Conservation (phyloP, 2,329 filamentous ascomycete genomes). For the Xylariaceae sp. region DNA sequence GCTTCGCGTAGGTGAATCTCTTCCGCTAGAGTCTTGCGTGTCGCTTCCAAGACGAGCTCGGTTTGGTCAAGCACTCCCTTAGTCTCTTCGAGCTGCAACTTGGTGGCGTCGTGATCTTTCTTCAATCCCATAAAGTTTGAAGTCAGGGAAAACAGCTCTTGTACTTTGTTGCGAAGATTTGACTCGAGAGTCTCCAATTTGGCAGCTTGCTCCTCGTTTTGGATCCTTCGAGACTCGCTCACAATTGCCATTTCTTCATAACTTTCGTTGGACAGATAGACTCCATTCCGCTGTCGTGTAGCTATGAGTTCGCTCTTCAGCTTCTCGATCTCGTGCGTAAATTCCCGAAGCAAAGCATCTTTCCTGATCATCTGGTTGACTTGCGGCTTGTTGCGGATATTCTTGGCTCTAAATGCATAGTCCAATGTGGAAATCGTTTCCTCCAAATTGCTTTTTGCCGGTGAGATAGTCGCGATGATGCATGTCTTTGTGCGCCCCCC, state of each 20-base stretch:
- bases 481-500: slow-evolving; percentile 96
- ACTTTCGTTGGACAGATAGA: slow-evolving; percentile 83
- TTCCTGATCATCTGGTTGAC: slow-evolving; percentile 90
- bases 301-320: slow-evolving; percentile 91
- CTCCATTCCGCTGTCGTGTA: slow-evolving; percentile 88
- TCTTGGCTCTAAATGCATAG: slow-evolving; percentile 96
- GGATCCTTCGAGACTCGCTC: slow-evolving; percentile 85
- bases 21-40: slow-evolving; percentile 70
- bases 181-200: slow-evolving; percentile 90
- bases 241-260: slow-evolving; percentile 90
- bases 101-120: slow-evolving; percentile 81
- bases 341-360: slow-evolving; percentile 85
- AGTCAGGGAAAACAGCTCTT: slow-evolving; percentile 83
- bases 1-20: slow-evolving; percentile 78
- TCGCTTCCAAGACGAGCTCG: slow-evolving; percentile 75
- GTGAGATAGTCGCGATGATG: slow-evolving; percentile 95
- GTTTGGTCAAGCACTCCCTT: slow-evolving; percentile 81
- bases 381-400: slow-evolving; percentile 97
- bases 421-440: slow-evolving; percentile 98
- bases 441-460: slow-evolving; percentile 90
- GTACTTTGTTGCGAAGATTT: slow-evolving; percentile 87
- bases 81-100: slow-evolving; percentile 69
- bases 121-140: slow-evolving; percentile 84
- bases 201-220: slow-evolving; percentile 87
- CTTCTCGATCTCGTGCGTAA: slow-evolving; percentile 88